Base-by-base conservation (phyloP, 306 rosid genomes). In the Sesbania bispinosa region DNA sequence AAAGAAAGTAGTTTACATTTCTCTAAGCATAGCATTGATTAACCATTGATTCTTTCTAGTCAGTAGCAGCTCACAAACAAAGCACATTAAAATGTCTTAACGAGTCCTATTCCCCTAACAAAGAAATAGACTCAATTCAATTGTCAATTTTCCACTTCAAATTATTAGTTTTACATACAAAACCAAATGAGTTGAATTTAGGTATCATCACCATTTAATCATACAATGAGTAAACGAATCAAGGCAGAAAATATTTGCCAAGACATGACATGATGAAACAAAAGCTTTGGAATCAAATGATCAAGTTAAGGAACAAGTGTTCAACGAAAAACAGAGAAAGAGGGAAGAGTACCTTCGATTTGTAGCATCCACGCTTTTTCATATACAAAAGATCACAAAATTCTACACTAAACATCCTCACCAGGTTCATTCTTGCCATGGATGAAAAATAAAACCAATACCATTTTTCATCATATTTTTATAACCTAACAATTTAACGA, bases 321-420 rank as follows among this genome's bases (percentile, higher is more conserved):
- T 45, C 16, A 42, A 59, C 33, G 6, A 65, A 18, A 36, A 39
- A 42, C 19, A 60, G 9, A 14, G 27, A 58, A 33, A 6, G 0
- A 60, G 2, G 38, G 23, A 36, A 38, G 16, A 27, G 42, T 68
- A 84, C 87, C 87, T 77, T 33, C 57, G 83, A 79, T 76, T n/a
- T n/a, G n/a, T n/a, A n/a, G n/a, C n/a, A n/a, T n/a, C n/a, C n/a
- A n/a, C n/a, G n/a, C n/a, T n/a, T n/a, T n/a, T n/a, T n/a, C n/a
- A n/a, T n/a, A n/a, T n/a, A n/a, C n/a, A n/a, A n/a, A n/a, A n/a
- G n/a, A n/a, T n/a, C n/a, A n/a, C n/a, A n/a, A n/a, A n/a, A n/a
- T n/a, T n/a, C n/a, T n/a, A n/a, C n/a, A n/a, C n/a, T n/a, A n/a
- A n/a, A n/a, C n/a, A n/a, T n/a, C n/a, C n/a, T n/a, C n/a, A n/a